Base-by-base conservation (phyloP, 2,329 filamentous ascomycete species). In the Trichoderma sp. region DNA sequence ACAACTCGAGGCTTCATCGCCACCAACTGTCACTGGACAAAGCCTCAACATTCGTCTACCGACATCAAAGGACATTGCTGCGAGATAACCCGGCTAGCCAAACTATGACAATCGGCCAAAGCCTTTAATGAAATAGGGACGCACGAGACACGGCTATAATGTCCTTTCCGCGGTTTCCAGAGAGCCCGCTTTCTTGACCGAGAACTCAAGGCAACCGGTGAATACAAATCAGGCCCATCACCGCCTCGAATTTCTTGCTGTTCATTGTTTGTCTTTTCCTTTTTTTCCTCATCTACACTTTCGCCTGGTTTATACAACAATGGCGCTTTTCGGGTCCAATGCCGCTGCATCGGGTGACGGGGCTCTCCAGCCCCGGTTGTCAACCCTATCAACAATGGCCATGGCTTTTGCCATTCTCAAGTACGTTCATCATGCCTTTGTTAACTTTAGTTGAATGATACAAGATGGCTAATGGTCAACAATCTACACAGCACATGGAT, bases 321-420 rank as follows among this genome's bases (percentile, higher is more conserved):
- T 65, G 61, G 51, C 61, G 5, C 26, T 65, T 16, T 55, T 65
- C 26, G 37, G 51, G 8, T 43, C 61, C 18, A 65, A 65, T 24
- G 24, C 61, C 24, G 37, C 32, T 24, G 6, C 61, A 46, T 46
- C 61, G 32, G 61, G 51, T 7, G 34, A 65, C 13, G 61, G 61
- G 61, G 61, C 61, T 65, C 61, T 65, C 32, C 61, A 65, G 61
- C 61, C 61, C 51, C 51, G 61, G 28, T 14, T 65, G 28, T 56
- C 61, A 55, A 65, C 61, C 13, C 51, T 65, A 11, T 65, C 61
- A 32, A 55, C 61, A 7, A 65, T 65, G 61, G 61, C 61, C 11
- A 65, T 65, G 61, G 61, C 61, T 52, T 65, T 65, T 56, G 61
- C 61, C 8, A 65, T 65, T 43, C 61, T 65, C 18, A 65, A 65